Evolutionary conservation across 2,329 filamentous ascomycete genomes (phyloP), one percentile per base, ranked within the genome.

Genomic region (Cercospora berteroae): DNA sequence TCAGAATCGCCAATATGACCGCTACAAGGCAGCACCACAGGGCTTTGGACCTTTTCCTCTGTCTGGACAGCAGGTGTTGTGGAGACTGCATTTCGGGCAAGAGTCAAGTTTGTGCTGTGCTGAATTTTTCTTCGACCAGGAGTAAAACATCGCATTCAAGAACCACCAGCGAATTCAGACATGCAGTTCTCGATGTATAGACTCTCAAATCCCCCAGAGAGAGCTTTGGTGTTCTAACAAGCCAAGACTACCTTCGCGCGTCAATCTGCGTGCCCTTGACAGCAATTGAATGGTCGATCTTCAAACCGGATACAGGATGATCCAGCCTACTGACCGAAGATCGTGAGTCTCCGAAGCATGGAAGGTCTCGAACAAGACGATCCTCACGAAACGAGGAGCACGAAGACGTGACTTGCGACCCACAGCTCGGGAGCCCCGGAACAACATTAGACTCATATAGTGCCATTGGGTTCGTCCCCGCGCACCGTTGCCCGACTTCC

Each of bases 1-100:
- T 60, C 25, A 71, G 52, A 20, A 69, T 25, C 8, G 60, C 44
- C 10, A 64, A 29, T 16, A 63, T 27, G 12, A 61, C 50, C 12
- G 60, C 31, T 42, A 33, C 29, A 4, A 58, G n/a, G 20, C 20
- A 48, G 23, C 39, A 60, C 39, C 67, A 65, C 18, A 65, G 25
- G 9, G 36, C 50, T 29, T 23, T 63, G n/a, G 58, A 65, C 39
- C 59, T 48, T 8, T 42, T 29, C 16, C 29, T 52, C 33, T 57
- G 67, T 18, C 58, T 57, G 27, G 23, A 20, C 16, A 63, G 12
- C n/a, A 59, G 20, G 31, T 36, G 42, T 5, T 55, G 42, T 29
- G 56, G 63, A 20, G 52, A 52, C n/a, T 57, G 58, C 63, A 66
- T 66, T 27, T 31, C 48, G 36, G 25, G n/a, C 6, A 4, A 57